Base-by-base conservation (phyloP, 2,329 filamentous ascomycete species). In the Pseudocercospora fuligena region DNA sequence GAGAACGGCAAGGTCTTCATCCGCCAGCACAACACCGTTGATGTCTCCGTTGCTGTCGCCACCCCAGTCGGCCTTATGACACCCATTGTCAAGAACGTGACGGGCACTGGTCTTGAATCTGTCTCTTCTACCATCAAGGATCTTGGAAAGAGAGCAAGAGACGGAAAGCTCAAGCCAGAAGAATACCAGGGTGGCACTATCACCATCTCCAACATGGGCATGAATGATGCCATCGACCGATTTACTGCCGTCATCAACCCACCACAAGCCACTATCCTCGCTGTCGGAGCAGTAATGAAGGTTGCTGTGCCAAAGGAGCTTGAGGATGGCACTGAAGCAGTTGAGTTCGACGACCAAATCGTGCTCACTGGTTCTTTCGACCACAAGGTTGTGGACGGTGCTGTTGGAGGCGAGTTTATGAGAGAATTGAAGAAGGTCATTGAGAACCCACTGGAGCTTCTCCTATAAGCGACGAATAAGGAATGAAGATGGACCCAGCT, bases 121-220 rank as follows among this genome's bases (percentile, higher is more conserved):
- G 97, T 99, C 83, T 97, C 93, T 63, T 82, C 86, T 76, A 87
- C 92, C 80, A 90, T 99, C 84, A 98, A 98, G 87, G 93, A 97
- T 78, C 92, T 99, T 64, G 94, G 94, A 79, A 97, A 97, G 89
- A 92, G 93, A 80, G 95, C 95, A 70, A 89, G 93, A 69, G 95
- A 98, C 75, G 92, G 92, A 84, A 99, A 98, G 89, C 91, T 99
- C 76, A 98, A 98, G 90, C 95, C 95, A 57, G 94, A 99, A 82
- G 94, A 99, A 84, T 99, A 97, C 89, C 94, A 97, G 87, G 95
- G 95, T 64, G 95, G 95, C 80, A 97, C 93, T 80, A 97, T 99
- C 84, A 97, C 94, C 81, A 98, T 99, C 83, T 97, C 92, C 84
- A 99, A 99, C 89, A 97, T 99, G 95, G 95, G 95, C 82, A 99